Evolutionary conservation across 2,329 filamentous ascomycete species (phyloP).

Genomic region (Fusarium torreyae): DNA sequence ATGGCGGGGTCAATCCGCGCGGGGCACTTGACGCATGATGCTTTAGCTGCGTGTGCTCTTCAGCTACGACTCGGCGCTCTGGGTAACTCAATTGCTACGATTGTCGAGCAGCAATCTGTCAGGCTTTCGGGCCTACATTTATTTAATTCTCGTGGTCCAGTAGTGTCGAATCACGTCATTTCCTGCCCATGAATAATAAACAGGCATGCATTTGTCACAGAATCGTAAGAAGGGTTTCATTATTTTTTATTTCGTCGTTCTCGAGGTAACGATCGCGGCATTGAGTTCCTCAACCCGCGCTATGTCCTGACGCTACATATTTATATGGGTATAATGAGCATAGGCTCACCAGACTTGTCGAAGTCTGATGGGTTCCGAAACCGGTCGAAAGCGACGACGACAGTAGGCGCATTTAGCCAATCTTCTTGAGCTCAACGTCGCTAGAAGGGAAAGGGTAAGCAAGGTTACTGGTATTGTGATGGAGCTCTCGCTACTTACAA

Average conservation of each 20-base stretch:
- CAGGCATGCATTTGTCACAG: constrained; percentile 1
- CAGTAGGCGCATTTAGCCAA: constrained; percentile 60
- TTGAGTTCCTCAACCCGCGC: not conserved
- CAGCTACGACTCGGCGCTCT: not conserved
- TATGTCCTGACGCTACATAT: constrained; percentile 1
- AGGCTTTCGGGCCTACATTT: not conserved
- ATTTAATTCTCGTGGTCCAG: not conserved
- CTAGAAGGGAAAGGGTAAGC: constrained; percentile 57
- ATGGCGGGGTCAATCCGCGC: constrained; percentile 20
- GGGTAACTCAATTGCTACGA: not conserved
- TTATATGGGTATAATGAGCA: constrained; percentile 32
- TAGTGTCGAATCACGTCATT: not conserved
- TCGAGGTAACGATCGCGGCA: constrained; percentile 10
- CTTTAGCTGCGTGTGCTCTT: constrained; percentile 7
- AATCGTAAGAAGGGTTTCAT: constrained; percentile 5
- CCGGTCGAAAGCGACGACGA: constrained; percentile 14
- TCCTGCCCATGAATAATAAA: not conserved
- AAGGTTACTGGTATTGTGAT: not conserved
- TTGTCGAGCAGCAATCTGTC: not conserved
- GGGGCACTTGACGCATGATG: constrained; percentile 15
- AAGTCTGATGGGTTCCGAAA: constrained; percentile 19
- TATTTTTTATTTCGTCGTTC: constrained; percentile 24
- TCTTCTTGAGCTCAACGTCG: constrained; percentile 78
- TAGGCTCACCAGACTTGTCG: constrained; percentile 3
- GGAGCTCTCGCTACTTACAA: constrained; percentile 77